Percentiles rank a stretch among this genome's conserved stretches.
These are phyloP conservation scores for Xylariaceae sp. DNA, from an alignment of 2,329 filamentous ascomycete species.

Conservation along the genomic window DNA sequence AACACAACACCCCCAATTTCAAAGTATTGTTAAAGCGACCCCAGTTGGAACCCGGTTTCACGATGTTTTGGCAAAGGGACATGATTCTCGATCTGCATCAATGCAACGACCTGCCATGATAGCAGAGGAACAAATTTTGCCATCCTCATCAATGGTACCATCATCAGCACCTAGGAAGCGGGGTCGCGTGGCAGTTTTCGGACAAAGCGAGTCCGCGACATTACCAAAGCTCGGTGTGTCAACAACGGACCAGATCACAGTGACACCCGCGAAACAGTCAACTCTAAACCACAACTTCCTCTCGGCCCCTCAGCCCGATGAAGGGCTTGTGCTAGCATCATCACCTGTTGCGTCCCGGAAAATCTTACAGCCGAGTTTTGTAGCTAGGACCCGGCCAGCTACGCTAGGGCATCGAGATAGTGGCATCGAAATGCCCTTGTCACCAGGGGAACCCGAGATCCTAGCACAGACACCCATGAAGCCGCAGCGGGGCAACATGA, in stretches of 20 bases:
- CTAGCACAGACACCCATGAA: conserved; percentile 49
- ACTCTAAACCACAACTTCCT: conserved; percentile 29
- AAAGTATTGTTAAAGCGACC: conserved; percentile 62
- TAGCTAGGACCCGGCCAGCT: conserved; percentile 19
- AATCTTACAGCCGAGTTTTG: conserved; percentile 29
- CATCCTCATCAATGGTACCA: conserved; percentile 49
- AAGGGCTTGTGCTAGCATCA: conserved; percentile 40
- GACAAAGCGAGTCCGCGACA: conserved; percentile 41
- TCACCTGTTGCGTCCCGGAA: conserved; percentile 41
- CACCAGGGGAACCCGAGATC: conserved; percentile 26
- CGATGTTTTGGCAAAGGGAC: conserved; percentile 49
- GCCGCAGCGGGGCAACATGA: conserved; percentile 25
- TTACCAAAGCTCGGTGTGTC: conserved; percentile 36
- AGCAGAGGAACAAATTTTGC: conserved; percentile 41
- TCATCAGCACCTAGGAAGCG: conserved; percentile 49
- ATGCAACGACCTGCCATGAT: conserved; percentile 30
- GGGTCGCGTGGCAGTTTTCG: conserved; percentile 43
- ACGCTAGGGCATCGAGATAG: conserved; percentile 37
- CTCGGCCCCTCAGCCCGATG: conserved; percentile 33
- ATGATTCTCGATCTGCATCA: conserved; percentile 37
- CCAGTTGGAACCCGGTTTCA: conserved; percentile 62
- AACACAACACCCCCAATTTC: conserved; percentile 45
- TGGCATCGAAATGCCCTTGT: conserved; percentile 43
- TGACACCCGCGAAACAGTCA: conserved; percentile 36
- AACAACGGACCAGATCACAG: conserved; percentile 26